A percentile compares a stretch with the other conserved stretches of the same genome.
Evolutionary conservation across 1,284 basidiomycete genomes (phyloP).

Genomic region (Naganishia sp.): DNA sequence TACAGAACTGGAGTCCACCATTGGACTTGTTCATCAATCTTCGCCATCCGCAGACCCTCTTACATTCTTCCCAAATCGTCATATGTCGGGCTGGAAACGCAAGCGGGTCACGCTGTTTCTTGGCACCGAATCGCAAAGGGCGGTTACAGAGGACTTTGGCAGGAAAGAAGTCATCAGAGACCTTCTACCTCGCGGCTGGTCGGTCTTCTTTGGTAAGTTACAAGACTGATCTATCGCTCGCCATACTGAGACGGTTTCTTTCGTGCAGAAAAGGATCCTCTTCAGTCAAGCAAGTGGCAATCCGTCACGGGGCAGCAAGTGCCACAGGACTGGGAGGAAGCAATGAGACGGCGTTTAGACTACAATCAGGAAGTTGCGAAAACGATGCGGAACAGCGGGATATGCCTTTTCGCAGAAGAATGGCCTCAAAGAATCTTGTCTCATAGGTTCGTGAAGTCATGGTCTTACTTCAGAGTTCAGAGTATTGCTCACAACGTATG

Average conservation of each 20-base stretch:
- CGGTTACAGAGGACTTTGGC: conserved; percentile 3
- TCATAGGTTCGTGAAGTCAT: conserved; percentile 1
- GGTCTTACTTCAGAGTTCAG: background rate
- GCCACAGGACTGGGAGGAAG: background rate
- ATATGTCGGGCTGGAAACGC: conserved; percentile 18
- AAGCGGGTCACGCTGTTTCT: conserved; percentile 13
- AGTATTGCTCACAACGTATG: background rate
- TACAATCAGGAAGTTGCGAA: conserved; percentile 37
- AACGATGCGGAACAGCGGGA: conserved; percentile 38
- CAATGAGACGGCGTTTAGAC: background rate
- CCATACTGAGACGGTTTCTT: background rate
- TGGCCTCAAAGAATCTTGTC: conserved; percentile 1
- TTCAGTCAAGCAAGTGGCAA: conserved; percentile 3
- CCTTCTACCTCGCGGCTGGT: conserved; percentile 12
- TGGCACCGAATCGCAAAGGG: conserved; percentile 1
- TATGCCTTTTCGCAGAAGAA: conserved; percentile 44
- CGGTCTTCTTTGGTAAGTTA: conserved; percentile 13
- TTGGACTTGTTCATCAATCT: conserved; percentile 6
- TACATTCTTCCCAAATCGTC: conserved; percentile 13
- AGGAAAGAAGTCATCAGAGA: conserved; percentile 12
- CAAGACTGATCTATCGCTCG: background rate
- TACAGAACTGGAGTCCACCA: background rate
- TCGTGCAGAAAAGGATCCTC: conserved; percentile 7
- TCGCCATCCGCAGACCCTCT: conserved; percentile 11
- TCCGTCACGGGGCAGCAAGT: background rate